phyloP scores from a whole-genome alignment of 805 yeast genomes.

The Candida boleticola region DNA sequence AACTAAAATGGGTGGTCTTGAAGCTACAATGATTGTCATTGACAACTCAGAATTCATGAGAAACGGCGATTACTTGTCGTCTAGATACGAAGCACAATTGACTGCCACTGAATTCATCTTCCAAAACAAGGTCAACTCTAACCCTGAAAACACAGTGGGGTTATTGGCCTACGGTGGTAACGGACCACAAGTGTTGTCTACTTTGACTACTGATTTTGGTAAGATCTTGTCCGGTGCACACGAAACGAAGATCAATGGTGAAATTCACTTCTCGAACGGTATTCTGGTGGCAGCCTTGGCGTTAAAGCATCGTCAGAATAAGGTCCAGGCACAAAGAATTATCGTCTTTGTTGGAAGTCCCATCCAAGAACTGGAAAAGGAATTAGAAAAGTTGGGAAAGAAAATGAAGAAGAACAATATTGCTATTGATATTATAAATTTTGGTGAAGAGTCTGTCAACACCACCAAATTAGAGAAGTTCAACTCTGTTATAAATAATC shows the following conservation, averaged over 20 bases:
- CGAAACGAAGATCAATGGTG: conserved; percentile 70
- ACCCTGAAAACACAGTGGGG: conserved; percentile 95
- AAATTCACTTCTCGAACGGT: conserved; percentile 69
- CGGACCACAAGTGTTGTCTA: conserved; percentile 83
- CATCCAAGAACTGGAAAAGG: conserved; percentile 62
- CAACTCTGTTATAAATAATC: conserved; percentile 67
- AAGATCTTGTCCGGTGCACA: conserved; percentile 81
- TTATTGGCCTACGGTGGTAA: conserved; percentile 82
- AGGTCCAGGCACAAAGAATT: conserved; percentile 86
- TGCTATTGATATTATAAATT: conserved; percentile 85
- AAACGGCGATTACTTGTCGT: conserved; percentile 89
- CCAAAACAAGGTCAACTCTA: conserved; percentile 78
- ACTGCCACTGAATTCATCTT: conserved; percentile 87
- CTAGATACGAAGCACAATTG: conserved; percentile 88
- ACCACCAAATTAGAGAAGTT: conserved; percentile 78
- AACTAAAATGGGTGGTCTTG: conserved; percentile 67
- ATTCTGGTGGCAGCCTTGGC: conserved; percentile 91
- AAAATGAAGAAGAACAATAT: conserved; percentile 90
- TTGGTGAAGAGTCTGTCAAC: conserved; percentile 84
- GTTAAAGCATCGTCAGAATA: conserved; percentile 93
- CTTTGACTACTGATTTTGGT: conserved; percentile 85
- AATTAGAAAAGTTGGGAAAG: conserved; percentile 81
- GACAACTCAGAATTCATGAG: conserved; percentile 96
- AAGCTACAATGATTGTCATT: conserved; percentile 92
- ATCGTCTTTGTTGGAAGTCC: conserved; percentile 90